Evolutionary conservation across 2,329 filamentous ascomycete genomes (phyloP).

Genomic region (Colletotrichum liriopes): DNA sequence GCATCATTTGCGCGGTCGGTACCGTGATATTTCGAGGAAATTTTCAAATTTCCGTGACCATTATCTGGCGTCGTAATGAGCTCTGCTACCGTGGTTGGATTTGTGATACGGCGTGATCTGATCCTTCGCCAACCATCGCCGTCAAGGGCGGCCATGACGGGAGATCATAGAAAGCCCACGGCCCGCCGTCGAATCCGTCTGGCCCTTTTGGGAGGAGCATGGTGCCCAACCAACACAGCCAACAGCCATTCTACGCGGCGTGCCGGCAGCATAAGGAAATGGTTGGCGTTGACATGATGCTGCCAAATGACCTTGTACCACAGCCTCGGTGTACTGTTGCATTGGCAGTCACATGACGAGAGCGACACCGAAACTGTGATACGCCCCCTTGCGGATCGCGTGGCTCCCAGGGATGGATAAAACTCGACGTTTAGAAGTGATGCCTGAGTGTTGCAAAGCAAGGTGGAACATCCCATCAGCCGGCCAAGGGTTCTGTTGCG

Average conservation of each 20-base stretch:
- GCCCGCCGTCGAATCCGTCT: neutral
- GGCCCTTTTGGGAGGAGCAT: neutral
- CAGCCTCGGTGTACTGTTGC: slow-evolving; percentile 14
- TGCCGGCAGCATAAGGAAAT: neutral
- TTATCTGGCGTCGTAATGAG: neutral
- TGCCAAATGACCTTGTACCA: neutral
- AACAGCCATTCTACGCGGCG: neutral
- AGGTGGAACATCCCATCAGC: slow-evolving; percentile 28
- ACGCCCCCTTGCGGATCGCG: slow-evolving; percentile 35
- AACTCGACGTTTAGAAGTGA: slow-evolving; percentile 19
- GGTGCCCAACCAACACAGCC: slow-evolving; percentile 17
- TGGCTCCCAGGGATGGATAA: slow-evolving; percentile 39
- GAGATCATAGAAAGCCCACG: neutral
- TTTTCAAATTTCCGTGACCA: neutral
- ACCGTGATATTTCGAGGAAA: neutral
- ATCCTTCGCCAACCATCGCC: slow-evolving; percentile 1
- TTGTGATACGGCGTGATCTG: neutral
- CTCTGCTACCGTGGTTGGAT: neutral
- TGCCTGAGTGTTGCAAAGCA: slow-evolving; percentile 21
- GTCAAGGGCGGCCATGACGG: neutral
- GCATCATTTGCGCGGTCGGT: neutral
- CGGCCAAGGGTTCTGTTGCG: slow-evolving; percentile 10
- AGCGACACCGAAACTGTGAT: slow-evolving; percentile 38
- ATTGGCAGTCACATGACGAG: slow-evolving; percentile 37
- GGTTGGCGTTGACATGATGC: neutral